phyloP scores from a whole-genome alignment of 2,329 filamentous ascomycete genomes.

The Epichloe elymi region DNA sequence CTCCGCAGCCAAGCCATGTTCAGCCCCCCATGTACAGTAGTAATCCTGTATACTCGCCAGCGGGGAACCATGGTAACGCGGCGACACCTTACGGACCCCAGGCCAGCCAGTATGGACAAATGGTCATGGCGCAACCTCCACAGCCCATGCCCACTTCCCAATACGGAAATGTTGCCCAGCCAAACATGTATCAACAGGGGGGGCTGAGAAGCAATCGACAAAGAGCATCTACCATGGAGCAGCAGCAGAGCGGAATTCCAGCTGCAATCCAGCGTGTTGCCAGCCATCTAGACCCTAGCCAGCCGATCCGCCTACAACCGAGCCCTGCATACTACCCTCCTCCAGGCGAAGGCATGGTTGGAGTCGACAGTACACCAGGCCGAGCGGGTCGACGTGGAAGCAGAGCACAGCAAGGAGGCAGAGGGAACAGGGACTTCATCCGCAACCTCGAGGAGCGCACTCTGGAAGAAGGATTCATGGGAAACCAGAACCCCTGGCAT shows the following conservation, averaged over 20 bases:
- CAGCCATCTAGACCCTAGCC: constrained; percentile 87
- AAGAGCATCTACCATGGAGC: constrained; percentile 91
- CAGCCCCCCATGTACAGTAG: constrained; percentile 68
- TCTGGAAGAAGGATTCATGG: constrained; percentile 82
- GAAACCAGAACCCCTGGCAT: constrained; percentile 51
- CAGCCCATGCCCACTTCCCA: constrained; percentile 53
- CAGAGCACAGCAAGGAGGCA: constrained; percentile 47
- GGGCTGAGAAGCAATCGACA: constrained; percentile 62
- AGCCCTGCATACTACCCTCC: constrained; percentile 96
- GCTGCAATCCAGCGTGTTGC: constrained; percentile 87
- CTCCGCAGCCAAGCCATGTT: constrained; percentile 28
- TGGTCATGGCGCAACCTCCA: constrained; percentile 56
- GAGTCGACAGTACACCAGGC: constrained; percentile 43
- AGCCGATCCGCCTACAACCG: constrained; percentile 85
- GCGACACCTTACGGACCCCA: constrained; percentile 71
- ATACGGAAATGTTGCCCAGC: constrained; percentile 42
- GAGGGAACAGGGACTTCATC: constrained; percentile 75
- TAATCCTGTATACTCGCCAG: constrained; percentile 66
- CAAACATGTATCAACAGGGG: constrained; percentile 51
- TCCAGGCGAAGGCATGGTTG: constrained; percentile 65
- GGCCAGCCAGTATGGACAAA: constrained; percentile 55
- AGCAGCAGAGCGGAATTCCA: constrained; percentile 84
- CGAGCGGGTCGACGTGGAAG: constrained; percentile 62
- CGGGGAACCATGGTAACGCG: constrained; percentile 29
- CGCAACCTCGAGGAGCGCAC: constrained; percentile 89